Percentiles rank a stretch among this genome's conserved stretches.
These are phyloP conservation scores for Leccinum pachyderme DNA, from an alignment of 1,284 basidiomycete species.

Conservation along the genomic window DNA sequence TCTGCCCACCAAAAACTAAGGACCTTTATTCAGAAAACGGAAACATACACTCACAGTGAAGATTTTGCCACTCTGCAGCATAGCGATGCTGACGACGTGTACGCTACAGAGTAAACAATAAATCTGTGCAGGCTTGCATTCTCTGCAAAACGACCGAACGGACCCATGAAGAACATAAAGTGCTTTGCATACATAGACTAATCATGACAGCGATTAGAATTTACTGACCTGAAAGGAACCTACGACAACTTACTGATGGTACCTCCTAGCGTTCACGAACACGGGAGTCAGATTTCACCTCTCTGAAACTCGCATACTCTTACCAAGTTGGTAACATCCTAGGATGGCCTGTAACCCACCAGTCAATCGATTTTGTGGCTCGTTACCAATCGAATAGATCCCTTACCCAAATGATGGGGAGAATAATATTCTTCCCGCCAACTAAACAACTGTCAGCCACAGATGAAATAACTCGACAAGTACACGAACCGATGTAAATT, in stretches of 20 bases:
- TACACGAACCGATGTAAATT: constrained; percentile 13
- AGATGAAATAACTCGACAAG: background rate
- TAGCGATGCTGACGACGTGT: background rate
- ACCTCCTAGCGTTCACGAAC: background rate
- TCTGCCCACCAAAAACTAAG: constrained; percentile 1
- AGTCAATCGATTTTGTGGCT: background rate
- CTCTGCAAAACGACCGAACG: background rate
- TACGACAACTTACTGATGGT: constrained; percentile 1
- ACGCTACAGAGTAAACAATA: background rate
- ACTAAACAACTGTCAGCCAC: background rate
- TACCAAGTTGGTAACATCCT: constrained; percentile 3
- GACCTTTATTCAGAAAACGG: background rate
- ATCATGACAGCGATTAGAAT: background rate
- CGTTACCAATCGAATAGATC: background rate
- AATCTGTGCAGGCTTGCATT: background rate
- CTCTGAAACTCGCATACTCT: background rate
- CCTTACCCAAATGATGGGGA: background rate
- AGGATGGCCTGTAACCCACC: background rate
- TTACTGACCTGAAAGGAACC: background rate
- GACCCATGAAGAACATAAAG: background rate
- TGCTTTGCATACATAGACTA: background rate
- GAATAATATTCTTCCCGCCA: background rate
- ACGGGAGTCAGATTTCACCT: background rate
- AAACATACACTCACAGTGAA: background rate
- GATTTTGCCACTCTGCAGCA: background rate